Conservation (phyloP, 352 stramenopile genomes). For the Globisporangium canariense region DNA sequence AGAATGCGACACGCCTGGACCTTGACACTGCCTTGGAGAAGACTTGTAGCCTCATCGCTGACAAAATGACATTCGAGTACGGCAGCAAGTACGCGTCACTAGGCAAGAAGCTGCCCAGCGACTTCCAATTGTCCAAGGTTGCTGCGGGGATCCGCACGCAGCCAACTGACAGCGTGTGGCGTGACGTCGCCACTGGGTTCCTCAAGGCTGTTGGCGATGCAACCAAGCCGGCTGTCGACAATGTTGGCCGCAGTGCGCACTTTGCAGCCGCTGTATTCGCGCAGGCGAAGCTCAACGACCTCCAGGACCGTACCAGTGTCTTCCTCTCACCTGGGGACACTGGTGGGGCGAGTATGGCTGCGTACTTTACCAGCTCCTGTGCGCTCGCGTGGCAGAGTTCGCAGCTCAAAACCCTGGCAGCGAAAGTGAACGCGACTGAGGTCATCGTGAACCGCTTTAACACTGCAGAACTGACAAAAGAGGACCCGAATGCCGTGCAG, state of each 20-base stretch:
- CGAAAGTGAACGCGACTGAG: slow-evolving; percentile 2
- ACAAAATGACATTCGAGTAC: slow-evolving; percentile 1
- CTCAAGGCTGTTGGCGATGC: not conserved
- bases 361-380: not conserved
- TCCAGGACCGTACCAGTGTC: not conserved
- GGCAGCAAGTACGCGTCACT: not conserved
- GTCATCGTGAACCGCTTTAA: not conserved
- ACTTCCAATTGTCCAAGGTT: slow-evolving; percentile 3
- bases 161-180: not conserved
- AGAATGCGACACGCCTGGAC: not conserved
- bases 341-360: not conserved
- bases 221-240: not conserved
- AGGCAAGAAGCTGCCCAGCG: not conserved
- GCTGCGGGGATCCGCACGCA: not conserved
- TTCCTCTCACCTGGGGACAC: slow-evolving; percentile 1
- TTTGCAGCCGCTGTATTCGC: slow-evolving; percentile 1
- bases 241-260: not conserved
- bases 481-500: slow-evolving; percentile 1
- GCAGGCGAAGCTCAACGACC: slow-evolving; percentile 2
- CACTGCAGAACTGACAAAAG: not conserved
- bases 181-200: not conserved
- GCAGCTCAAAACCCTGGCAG: not conserved
- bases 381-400: not conserved
- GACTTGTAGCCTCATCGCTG: not conserved
- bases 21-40: not conserved